Conservation (phyloP, 2,329 filamentous ascomycete genomes). For the Lecanicillium sp. region DNA sequence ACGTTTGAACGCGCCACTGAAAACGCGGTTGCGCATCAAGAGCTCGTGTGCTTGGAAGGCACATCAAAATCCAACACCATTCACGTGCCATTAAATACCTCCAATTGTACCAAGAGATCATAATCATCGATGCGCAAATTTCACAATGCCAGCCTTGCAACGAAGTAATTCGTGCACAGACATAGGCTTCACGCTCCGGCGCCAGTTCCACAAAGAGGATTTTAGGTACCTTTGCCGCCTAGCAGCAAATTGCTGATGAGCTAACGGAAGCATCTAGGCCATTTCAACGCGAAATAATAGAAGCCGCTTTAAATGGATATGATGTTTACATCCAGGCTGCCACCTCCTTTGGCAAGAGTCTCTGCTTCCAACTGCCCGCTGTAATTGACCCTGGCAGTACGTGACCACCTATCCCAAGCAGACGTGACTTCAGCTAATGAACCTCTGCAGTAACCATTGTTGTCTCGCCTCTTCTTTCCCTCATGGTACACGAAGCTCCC, state of each 20-base stretch:
- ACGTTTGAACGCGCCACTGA: too few relatives aligned
- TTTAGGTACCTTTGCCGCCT: too few relatives aligned
- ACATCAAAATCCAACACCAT: too few relatives aligned
- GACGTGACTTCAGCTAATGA: background rate
- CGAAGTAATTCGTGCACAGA: slow-evolving; percentile 48
- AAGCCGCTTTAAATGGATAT: slow-evolving; percentile 68
- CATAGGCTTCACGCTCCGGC: slow-evolving; percentile 65
- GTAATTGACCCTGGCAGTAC: slow-evolving; percentile 78
- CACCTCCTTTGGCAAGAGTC: slow-evolving; percentile 84
- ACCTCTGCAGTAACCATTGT: slow-evolving; percentile 68
- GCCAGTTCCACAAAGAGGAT: slow-evolving; percentile 64
- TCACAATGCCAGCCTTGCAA: slow-evolving; percentile 32
- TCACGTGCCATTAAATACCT: too few relatives aligned
- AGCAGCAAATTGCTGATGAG: background rate
- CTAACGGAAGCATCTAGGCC: slow-evolving; percentile 44
- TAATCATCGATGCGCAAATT: too few relatives aligned
- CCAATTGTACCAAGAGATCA: too few relatives aligned
- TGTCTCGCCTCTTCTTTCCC: slow-evolving; percentile 76
- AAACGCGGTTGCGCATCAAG: background rate
- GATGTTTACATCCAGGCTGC: slow-evolving; percentile 94
- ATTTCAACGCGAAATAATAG: slow-evolving; percentile 80
- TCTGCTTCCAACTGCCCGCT: slow-evolving; percentile 89
- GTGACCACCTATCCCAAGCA: slow-evolving; percentile 21
- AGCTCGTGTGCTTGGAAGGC: too few relatives aligned
- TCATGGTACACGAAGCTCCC: slow-evolving; percentile 85